Evolutionary conservation across 257 asterid species (phyloP).

Genomic region (Gentiana dahurica): DNA sequence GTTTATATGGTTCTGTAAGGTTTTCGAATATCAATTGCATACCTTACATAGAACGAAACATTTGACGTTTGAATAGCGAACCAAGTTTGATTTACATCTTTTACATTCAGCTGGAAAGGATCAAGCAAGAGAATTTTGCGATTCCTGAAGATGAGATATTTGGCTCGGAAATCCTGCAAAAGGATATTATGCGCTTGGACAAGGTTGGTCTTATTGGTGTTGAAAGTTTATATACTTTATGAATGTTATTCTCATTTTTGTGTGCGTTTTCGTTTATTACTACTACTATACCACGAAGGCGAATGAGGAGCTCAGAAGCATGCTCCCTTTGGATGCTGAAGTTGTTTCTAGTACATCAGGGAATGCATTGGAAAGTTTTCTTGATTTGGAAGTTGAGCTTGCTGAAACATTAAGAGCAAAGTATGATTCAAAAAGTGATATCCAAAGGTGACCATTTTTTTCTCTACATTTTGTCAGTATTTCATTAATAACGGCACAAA

Average conservation of each 20-base stretch:
- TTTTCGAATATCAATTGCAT: too few relatives aligned
- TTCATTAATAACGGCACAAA: too few relatives aligned
- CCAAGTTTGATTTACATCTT: slow-evolving; percentile 7
- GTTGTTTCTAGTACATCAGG: slow-evolving; percentile 37
- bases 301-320: slow-evolving; percentile 73
- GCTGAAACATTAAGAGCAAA: slow-evolving; percentile 81
- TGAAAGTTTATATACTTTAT: too few relatives aligned
- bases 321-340: slow-evolving; percentile 62
- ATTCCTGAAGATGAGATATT: slow-evolving; percentile 23
- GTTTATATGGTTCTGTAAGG: background rate
- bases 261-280: slow-evolving; percentile 8
- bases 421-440: slow-evolving; percentile 36
- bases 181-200: slow-evolving; percentile 49
- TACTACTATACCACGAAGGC: slow-evolving; percentile 30
- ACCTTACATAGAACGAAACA: background rate
- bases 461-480: background rate
- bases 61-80: slow-evolving; percentile 1
- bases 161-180: slow-evolving; percentile 33
- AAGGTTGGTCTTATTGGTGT: slow-evolving; percentile 35
- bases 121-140: slow-evolving; percentile 66
- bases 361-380: slow-evolving; percentile 79
- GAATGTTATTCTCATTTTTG: background rate
- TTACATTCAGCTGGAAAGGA: slow-evolving; percentile 69
- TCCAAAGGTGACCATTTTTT: slow-evolving; percentile 53
- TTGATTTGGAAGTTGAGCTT: slow-evolving; percentile 87